These are phyloP conservation scores for Amanita rubescens DNA, from an alignment of 768 basidiomycete genomes.

Conservation along the genomic window DNA sequence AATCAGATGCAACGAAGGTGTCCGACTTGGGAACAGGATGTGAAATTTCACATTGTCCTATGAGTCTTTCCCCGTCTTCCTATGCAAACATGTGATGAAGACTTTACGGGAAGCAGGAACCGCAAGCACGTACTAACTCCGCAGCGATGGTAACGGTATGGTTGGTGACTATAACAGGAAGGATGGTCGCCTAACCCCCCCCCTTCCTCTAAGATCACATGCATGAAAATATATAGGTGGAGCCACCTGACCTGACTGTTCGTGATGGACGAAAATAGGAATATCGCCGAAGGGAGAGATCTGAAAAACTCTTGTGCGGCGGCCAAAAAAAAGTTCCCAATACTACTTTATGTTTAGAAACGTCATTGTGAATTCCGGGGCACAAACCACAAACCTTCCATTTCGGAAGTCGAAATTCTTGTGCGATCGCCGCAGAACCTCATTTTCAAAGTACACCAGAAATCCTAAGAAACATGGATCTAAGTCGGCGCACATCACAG, in stretches of 20 bases:
- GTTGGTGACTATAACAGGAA: slow-evolving; percentile 90
- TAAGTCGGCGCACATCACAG: too few relatives aligned
- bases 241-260: slow-evolving; percentile 50
- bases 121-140: slow-evolving; percentile 48
- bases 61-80: slow-evolving; percentile 70
- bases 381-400: slow-evolving; percentile 56
- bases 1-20: slow-evolving; percentile 28
- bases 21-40: slow-evolving; percentile 55
- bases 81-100: slow-evolving; percentile 18
- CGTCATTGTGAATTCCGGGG: neutral
- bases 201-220: neutral
- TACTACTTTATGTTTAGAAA: slow-evolving; percentile 30
- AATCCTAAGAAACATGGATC: slow-evolving; percentile 51
- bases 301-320: slow-evolving; percentile 88
- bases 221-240: neutral
- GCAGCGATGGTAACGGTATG: slow-evolving; percentile 95
- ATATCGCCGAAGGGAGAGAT: slow-evolving; percentile 89
- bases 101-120: slow-evolving; percentile 1
- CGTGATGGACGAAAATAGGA: slow-evolving; percentile 88
- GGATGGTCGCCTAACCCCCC: slow-evolving; percentile 55
- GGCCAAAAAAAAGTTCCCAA: slow-evolving; percentile 89
- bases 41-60: slow-evolving; percentile 92
- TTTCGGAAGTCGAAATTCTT: slow-evolving; percentile 93
- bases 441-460: slow-evolving; percentile 86
- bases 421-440: slow-evolving; percentile 81